These are phyloP conservation scores for Leishmania braziliensis DNA, from an alignment of 208 protist species.

Conservation along the genomic window DNA sequence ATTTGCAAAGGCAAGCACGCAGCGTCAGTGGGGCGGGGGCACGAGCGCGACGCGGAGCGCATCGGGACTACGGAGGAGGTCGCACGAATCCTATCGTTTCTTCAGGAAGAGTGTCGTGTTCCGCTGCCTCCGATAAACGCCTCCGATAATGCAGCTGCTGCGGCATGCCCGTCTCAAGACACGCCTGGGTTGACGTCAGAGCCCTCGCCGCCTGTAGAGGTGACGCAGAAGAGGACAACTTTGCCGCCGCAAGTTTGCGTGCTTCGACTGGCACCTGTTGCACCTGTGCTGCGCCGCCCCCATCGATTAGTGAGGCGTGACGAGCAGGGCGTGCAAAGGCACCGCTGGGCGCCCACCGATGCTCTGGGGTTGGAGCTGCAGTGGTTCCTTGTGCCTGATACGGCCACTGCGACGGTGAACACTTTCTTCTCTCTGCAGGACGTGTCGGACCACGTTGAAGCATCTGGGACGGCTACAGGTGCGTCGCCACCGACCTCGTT, in stretches of 20 bases:
- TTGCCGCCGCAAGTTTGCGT: not conserved
- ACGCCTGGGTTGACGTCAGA: not conserved
- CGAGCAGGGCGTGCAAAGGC: not conserved
- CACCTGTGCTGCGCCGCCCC: not conserved
- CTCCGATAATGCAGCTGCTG: not conserved
- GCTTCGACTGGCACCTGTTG: constrained; percentile 1
- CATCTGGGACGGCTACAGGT: not conserved
- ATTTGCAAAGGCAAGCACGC: not conserved
- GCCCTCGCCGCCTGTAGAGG: not conserved
- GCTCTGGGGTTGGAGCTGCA: constrained; percentile 6
- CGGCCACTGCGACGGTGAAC: constrained; percentile 1
- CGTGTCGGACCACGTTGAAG: not conserved
- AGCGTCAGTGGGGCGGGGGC: not conserved
- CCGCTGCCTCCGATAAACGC: not conserved
- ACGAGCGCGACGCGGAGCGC: not conserved
- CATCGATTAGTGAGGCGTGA: not conserved
- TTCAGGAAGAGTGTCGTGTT: constrained; percentile 5
- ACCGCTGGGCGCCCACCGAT: not conserved
- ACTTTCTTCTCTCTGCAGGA: constrained; percentile 4
- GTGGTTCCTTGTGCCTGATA: constrained; percentile 6
- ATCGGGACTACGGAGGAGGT: not conserved
- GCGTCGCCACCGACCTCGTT: not conserved
- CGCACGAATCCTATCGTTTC: not conserved
- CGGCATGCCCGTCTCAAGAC: not conserved
- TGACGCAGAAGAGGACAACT: not conserved